These are phyloP conservation scores for Ormosia semicastrata DNA, from an alignment of 306 rosid genomes.

Conservation along the genomic window DNA sequence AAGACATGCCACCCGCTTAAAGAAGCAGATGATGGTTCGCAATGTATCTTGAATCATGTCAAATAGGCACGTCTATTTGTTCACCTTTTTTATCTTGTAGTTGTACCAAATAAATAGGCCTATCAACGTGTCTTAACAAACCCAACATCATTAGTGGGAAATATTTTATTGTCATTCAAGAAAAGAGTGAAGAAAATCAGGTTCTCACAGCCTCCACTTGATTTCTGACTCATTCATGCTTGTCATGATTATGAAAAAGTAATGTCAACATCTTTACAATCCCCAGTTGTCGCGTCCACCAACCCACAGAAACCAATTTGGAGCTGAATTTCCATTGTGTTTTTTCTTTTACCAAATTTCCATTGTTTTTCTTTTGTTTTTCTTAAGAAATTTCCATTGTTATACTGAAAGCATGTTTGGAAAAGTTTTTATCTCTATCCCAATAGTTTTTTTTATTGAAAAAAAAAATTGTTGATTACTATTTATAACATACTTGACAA, in stretches of 20 bases:
- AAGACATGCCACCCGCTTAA: neutral
- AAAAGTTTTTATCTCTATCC: no score
- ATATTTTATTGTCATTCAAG: constrained; percentile 17
- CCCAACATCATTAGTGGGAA: constrained; percentile 35
- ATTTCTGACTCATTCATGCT: constrained; percentile 25
- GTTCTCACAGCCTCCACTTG: constrained; percentile 18
- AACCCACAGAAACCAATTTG: constrained; percentile 33
- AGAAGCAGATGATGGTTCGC: neutral
- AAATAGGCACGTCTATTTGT: neutral
- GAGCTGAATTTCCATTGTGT: neutral
- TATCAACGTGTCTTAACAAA: neutral
- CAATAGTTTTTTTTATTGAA: no score
- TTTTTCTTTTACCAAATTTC: no score
- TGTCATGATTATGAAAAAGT: constrained; percentile 15
- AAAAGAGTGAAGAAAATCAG: neutral
- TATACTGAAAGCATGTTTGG: no score
- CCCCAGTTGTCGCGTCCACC: constrained; percentile 46
- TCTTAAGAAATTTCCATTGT: no score
- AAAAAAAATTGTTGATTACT: no score
- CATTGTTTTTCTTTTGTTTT: no score
- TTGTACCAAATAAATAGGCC: neutral
- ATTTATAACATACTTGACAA: no score
- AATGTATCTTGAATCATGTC: neutral
- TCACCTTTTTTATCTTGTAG: neutral
- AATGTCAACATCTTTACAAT: constrained; percentile 11